Evolutionary conservation across 192 early-diverging fungal species (phyloP).

Genomic region (Umbelopsis sp.): DNA sequence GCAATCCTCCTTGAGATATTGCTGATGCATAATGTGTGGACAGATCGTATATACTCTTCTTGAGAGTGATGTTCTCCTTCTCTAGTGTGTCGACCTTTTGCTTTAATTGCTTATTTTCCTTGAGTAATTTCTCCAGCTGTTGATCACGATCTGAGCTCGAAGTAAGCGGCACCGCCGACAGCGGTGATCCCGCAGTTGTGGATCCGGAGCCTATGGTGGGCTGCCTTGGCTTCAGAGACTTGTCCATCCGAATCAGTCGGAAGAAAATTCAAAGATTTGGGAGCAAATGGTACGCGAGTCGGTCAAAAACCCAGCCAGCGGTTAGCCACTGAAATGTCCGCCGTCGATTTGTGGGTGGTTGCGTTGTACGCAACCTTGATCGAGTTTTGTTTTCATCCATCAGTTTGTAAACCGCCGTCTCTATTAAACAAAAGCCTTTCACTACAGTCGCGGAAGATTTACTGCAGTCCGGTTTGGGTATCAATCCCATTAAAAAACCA

Average conservation of each 20-base stretch:
- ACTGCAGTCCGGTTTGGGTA: too few relatives aligned
- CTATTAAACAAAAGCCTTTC: too few relatives aligned
- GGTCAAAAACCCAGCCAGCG: too few relatives aligned
- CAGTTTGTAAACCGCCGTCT: too few relatives aligned
- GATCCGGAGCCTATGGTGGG: neutral
- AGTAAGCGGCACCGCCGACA: neutral
- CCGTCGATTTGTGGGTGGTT: neutral
- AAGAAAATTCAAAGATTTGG: neutral
- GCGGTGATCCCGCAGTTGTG: neutral
- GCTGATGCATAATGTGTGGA: constrained; percentile 68
- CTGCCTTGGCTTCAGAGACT: neutral
- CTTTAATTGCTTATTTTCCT: constrained; percentile 73
- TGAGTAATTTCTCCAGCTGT: constrained; percentile 57
- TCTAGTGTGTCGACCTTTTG: constrained; percentile 69
- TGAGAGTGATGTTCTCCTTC: constrained; percentile 79
- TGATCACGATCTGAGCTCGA: constrained; percentile 44
- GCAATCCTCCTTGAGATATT: constrained; percentile 30
- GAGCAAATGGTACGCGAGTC: neutral
- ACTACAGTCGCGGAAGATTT: too few relatives aligned
- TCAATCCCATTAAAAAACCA: too few relatives aligned
- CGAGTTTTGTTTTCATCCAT: too few relatives aligned
- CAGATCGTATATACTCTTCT: constrained; percentile 83
- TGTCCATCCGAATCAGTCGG: constrained; percentile 9
- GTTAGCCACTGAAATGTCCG: neutral
- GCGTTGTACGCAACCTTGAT: neutral